phyloP scores from a whole-genome alignment of 768 basidiomycete species.

The Phylloporus arenicola region DNA sequence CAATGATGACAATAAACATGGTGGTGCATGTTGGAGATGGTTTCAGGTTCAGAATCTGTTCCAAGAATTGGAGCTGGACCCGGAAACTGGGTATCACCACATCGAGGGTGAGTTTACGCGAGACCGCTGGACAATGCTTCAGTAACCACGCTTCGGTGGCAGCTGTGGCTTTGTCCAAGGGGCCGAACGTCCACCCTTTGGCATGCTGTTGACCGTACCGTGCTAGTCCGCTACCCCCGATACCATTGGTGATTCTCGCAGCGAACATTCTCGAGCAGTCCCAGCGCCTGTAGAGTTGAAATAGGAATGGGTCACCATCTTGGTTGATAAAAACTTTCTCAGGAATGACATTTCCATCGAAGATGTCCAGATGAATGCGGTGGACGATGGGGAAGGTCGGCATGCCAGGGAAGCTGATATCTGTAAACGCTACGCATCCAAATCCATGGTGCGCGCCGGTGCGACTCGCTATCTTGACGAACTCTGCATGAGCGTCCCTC shows the following conservation, averaged over 20 bases:
- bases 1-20: slow-evolving; percentile 57
- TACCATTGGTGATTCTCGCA: slow-evolving; percentile 37
- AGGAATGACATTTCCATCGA: slow-evolving; percentile 46
- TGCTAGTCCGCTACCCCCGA: slow-evolving; percentile 43
- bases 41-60: slow-evolving; percentile 40
- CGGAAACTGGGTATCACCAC: slow-evolving; percentile 54
- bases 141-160: slow-evolving; percentile 36
- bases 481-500: slow-evolving; percentile 36
- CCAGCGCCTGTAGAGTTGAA: slow-evolving; percentile 57
- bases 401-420: slow-evolving; percentile 53
- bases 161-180: slow-evolving; percentile 38
- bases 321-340: slow-evolving; percentile 47
- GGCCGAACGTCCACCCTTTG: slow-evolving; percentile 44
- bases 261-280: slow-evolving; percentile 43
- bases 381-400: slow-evolving; percentile 58
- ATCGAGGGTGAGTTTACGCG: slow-evolving; percentile 46
- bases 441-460: slow-evolving; percentile 39
- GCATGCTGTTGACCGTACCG: slow-evolving; percentile 45
- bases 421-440: slow-evolving; percentile 55
- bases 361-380: slow-evolving; percentile 51
- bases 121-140: slow-evolving; percentile 12
- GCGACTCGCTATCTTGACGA: slow-evolving; percentile 29
- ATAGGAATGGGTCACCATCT: slow-evolving; percentile 55
- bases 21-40: slow-evolving; percentile 39
- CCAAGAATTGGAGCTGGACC: slow-evolving; percentile 41